Conservation (phyloP, 2,329 filamentous ascomycete species). For the Fusarium heterosporum region DNA sequence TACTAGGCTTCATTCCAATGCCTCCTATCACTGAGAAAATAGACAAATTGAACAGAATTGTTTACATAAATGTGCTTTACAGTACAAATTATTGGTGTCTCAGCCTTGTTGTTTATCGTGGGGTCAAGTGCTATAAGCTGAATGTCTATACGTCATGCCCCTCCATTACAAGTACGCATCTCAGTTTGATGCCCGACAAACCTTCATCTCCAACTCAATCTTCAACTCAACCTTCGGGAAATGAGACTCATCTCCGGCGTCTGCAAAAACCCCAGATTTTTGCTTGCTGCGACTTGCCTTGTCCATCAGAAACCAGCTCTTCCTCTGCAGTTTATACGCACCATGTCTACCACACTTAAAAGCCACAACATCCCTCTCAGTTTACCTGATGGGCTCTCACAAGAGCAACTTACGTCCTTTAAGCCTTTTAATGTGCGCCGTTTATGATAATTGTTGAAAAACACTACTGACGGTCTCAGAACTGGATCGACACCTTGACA, state of each 20-base stretch:
- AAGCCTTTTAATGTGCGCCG: slow-evolving; percentile 61
- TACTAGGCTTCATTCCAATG: neutral
- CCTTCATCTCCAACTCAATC: neutral
- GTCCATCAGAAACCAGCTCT: neutral
- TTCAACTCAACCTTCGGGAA: neutral
- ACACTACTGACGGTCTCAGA: slow-evolving; percentile 48
- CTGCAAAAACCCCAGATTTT: slow-evolving; percentile 10
- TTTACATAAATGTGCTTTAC: neutral
- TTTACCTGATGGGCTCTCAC: slow-evolving; percentile 58
- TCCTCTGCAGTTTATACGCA: slow-evolving; percentile 6
- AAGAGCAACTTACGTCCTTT: slow-evolving; percentile 60
- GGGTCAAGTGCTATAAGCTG: neutral
- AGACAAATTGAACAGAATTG: neutral
- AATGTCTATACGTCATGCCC: slow-evolving; percentile 22
- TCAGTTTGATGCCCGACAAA: neutral
- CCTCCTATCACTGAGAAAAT: neutral
- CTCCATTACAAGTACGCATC: neutral
- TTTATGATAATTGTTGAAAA: neutral
- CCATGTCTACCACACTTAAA: slow-evolving; percentile 43
- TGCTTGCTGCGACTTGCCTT: slow-evolving; percentile 10
- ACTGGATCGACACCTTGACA: slow-evolving; percentile 62
- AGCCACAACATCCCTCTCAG: slow-evolving; percentile 55
- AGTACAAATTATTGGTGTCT: neutral
- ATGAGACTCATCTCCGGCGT: slow-evolving; percentile 26
- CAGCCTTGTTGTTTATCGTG: neutral